Evolutionary conservation across 148 eudicot species (phyloP).

Genomic region (Simmondsia chinensis): DNA sequence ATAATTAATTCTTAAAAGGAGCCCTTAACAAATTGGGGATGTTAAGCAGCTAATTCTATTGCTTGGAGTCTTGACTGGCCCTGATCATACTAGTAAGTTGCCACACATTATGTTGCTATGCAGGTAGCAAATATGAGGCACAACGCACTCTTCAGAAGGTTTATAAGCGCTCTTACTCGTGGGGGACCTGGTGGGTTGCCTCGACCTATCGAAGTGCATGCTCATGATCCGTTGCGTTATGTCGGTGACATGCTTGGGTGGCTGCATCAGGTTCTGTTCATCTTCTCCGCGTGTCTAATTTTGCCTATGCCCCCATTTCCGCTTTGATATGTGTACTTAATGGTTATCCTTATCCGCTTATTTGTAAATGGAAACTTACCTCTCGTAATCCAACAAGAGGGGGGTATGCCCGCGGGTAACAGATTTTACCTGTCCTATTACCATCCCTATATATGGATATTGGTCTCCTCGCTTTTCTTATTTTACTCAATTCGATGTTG

Average conservation of each 20-base stretch:
- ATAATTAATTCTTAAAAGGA: too few relatives aligned
- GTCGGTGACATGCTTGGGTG: constrained; percentile 98
- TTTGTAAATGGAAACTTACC: too few relatives aligned
- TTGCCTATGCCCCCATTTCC: constrained; percentile 1
- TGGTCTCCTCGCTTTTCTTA: too few relatives aligned
- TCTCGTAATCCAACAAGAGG: too few relatives aligned
- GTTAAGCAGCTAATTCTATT: too few relatives aligned
- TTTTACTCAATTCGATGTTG: too few relatives aligned
- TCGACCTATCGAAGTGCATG: constrained; percentile 98
- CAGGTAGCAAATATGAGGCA: constrained; percentile 99
- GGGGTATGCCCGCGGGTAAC: too few relatives aligned
- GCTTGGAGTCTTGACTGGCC: not conserved
- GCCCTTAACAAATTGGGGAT: too few relatives aligned
- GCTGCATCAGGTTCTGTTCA: constrained; percentile 75
- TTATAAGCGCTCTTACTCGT: constrained; percentile 97
- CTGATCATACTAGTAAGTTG: not conserved
- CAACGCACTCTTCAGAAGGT: constrained; percentile 87
- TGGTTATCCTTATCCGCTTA: too few relatives aligned
- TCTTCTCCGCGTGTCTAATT: not conserved
- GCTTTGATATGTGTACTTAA: too few relatives aligned
- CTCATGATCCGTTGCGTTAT: constrained; percentile 96
- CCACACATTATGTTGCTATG: not conserved
- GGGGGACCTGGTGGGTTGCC: constrained; percentile 99
- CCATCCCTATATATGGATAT: too few relatives aligned
- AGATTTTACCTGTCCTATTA: too few relatives aligned